A percentile compares a stretch with the other conserved stretches of the same genome.
Conservation (phyloP, 129 eudicot genomes). For the Apium graveolens region DNA sequence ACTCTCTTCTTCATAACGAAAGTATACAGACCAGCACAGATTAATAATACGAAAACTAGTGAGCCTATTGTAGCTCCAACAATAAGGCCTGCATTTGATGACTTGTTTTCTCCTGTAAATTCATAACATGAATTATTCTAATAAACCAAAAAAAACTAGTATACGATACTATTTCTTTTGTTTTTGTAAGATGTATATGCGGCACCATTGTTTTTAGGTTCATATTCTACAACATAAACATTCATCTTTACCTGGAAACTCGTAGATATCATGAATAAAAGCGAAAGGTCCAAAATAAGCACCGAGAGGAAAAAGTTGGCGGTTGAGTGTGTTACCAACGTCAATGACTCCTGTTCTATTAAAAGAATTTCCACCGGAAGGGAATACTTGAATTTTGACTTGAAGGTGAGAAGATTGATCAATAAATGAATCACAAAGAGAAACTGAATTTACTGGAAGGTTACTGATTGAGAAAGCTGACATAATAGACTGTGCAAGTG, state of each 20-base stretch:
- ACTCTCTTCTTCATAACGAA: constrained; percentile 47
- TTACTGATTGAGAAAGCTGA: constrained; percentile 19
- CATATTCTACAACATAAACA: not conserved
- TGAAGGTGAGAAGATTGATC: constrained; percentile 42
- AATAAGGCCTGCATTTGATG: constrained; percentile 38
- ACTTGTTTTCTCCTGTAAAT: constrained; percentile 37
- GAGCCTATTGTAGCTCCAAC: constrained; percentile 56
- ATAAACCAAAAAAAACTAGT: not conserved
- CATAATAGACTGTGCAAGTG: constrained; percentile 37
- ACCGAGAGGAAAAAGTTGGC: constrained; percentile 38
- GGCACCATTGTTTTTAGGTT: not conserved
- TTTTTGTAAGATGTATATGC: not conserved
- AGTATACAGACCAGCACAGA: constrained; percentile 52
- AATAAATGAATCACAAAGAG: constrained; percentile 36
- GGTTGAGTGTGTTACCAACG: constrained; percentile 58
- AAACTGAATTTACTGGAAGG: constrained; percentile 72
- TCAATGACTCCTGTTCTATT: constrained; percentile 40
- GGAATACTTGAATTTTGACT: constrained; percentile 49
- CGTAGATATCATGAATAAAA: constrained; percentile 46
- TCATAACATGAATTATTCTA: not conserved
- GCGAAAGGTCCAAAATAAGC: constrained; percentile 49
- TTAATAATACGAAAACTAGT: constrained; percentile 39
- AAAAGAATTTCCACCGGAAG: constrained; percentile 47
- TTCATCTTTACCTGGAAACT: constrained; percentile 47
- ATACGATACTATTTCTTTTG: too few relatives aligned